Evolutionary conservation across 352 stramenopile genomes (phyloP).

Genomic region (Pythium scleroteichum): DNA sequence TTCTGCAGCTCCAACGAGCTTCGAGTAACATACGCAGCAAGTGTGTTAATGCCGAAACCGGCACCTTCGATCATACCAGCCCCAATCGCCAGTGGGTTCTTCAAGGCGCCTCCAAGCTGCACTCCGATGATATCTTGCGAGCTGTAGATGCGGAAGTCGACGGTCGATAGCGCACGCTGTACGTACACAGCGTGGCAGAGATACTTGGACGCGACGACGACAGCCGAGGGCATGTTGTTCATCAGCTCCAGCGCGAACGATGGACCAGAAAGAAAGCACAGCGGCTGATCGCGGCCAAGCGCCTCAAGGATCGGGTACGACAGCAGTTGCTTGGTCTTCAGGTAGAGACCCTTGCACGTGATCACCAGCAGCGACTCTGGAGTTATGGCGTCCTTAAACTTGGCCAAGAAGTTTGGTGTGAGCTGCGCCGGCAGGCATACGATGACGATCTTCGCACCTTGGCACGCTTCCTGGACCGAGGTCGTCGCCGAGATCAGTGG

Average conservation of each 20-base stretch:
- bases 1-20: slow-evolving; percentile 96
- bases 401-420: slow-evolving; percentile 87
- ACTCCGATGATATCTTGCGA: slow-evolving; percentile 94
- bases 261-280: slow-evolving; percentile 94
- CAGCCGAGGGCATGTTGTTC: slow-evolving; percentile 92
- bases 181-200: slow-evolving; percentile 87
- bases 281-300: slow-evolving; percentile 91
- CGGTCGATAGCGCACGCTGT: slow-evolving; percentile 80
- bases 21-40: slow-evolving; percentile 94
- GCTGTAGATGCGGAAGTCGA: slow-evolving; percentile 94
- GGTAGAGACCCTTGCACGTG: slow-evolving; percentile 96
- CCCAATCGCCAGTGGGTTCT: slow-evolving; percentile 97
- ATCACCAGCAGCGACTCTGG: slow-evolving; percentile 89
- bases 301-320: slow-evolving; percentile 92
- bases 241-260: slow-evolving; percentile 98
- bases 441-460: slow-evolving; percentile 91
- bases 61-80: slow-evolving; percentile 97
- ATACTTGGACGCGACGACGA: slow-evolving; percentile 95
- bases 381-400: slow-evolving; percentile 88
- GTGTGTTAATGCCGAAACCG: slow-evolving; percentile 95
- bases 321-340: slow-evolving; percentile 95
- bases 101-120: slow-evolving; percentile 96
- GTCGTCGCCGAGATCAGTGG: slow-evolving; percentile 86
- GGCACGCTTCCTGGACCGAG: slow-evolving; percentile 83
- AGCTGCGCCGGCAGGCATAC: slow-evolving; percentile 97